Conservation (phyloP, 139 green algal species). For the Eudorina sp. region DNA sequence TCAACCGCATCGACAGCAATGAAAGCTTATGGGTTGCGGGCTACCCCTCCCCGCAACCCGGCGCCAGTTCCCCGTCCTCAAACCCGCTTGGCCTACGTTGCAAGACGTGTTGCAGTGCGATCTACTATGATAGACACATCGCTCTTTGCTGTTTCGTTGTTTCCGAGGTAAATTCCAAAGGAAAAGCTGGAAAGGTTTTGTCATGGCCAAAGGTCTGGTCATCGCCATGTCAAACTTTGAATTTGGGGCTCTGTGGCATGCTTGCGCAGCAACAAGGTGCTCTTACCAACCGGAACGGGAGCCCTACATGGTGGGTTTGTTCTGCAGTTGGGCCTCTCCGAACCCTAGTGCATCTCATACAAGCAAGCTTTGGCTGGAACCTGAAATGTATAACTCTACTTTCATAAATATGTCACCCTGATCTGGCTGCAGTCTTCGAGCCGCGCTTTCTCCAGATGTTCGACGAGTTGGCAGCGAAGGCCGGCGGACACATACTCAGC, state of each 20-base stretch:
- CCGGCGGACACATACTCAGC: background rate
- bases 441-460: slow-evolving; percentile 50
- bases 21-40: background rate
- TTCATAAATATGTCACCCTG: background rate
- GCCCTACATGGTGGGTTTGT: background rate
- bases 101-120: background rate
- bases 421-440: slow-evolving; percentile 44
- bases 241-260: too few species aligned
- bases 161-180: too few species aligned
- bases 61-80: background rate
- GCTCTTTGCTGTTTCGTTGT: slow-evolving; percentile 12
- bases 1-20: too few species aligned
- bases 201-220: too few species aligned
- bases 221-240: too few species aligned
- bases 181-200: too few species aligned
- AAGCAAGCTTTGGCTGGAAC: too few species aligned
- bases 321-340: background rate
- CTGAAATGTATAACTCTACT: too few species aligned
- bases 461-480: slow-evolving; percentile 17
- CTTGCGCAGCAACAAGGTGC: slow-evolving; percentile 11
- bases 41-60: background rate
- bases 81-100: background rate
- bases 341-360: slow-evolving; percentile 1
- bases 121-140: slow-evolving; percentile 19
- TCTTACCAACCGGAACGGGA: slow-evolving; percentile 6